These are phyloP conservation scores for Fraxinus pennsylvanica DNA, from an alignment of 257 asterid species.

Conservation along the genomic window DNA sequence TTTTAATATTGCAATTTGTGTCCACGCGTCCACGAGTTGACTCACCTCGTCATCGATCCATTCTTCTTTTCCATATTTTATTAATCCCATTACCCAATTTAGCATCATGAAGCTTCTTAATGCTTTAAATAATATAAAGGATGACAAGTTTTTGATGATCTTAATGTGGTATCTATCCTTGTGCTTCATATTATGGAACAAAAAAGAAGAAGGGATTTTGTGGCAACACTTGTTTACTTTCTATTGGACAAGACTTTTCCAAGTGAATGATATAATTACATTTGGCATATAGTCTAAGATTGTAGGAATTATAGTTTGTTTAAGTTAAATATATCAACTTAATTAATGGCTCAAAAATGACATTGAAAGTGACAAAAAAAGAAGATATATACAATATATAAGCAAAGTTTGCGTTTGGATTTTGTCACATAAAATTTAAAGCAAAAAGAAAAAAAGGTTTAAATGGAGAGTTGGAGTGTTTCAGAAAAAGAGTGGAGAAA, in stretches of 20 bases:
- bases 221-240: slow-evolving; percentile 33
- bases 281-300: slow-evolving; percentile 38
- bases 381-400: slow-evolving; percentile 25
- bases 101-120: slow-evolving; percentile 59
- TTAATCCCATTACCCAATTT: slow-evolving; percentile 41
- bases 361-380: slow-evolving; percentile 31
- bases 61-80: slow-evolving; percentile 36
- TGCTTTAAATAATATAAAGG: slow-evolving; percentile 26
- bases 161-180: slow-evolving; percentile 11
- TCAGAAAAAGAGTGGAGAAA: slow-evolving; percentile 41
- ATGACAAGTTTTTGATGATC: background rate
- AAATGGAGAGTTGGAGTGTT: slow-evolving; percentile 35
- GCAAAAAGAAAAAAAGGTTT: slow-evolving; percentile 25
- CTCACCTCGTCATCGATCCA: slow-evolving; percentile 27
- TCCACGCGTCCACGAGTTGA: slow-evolving; percentile 55
- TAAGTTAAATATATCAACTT: slow-evolving; percentile 24
- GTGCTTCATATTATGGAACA: slow-evolving; percentile 27
- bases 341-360: slow-evolving; percentile 26
- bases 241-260: slow-evolving; percentile 33
- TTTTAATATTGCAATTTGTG: slow-evolving; percentile 27
- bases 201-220: slow-evolving; percentile 13
- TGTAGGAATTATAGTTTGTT: slow-evolving; percentile 3
- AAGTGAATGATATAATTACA: slow-evolving; percentile 33
- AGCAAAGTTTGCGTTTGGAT: slow-evolving; percentile 20
- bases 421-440: slow-evolving; percentile 43